phyloP scores from a whole-genome alignment of 441 rosid genomes.

The Populus hybrid region DNA sequence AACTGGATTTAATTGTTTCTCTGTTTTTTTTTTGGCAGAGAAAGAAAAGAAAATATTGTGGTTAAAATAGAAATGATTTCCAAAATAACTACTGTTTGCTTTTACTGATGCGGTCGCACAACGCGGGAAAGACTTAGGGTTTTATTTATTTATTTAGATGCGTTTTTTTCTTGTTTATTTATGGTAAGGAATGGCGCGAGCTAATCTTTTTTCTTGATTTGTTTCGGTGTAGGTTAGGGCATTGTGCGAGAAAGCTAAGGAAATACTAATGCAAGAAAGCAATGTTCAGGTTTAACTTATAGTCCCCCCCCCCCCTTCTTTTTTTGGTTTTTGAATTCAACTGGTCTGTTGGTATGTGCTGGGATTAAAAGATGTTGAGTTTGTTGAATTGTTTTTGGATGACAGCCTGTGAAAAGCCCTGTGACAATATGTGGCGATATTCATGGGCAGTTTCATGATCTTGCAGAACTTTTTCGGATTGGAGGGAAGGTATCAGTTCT shows the following conservation, averaged over 20 bases:
- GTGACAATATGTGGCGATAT: no score
- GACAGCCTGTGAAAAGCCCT: conserved; percentile 36
- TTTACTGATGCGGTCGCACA: neutral
- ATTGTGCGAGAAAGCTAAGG: conserved; percentile 72
- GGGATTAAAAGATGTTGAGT: neutral
- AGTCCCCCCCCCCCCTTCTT: neutral
- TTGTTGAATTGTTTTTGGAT: conserved; percentile 17
- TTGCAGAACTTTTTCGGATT: no score
- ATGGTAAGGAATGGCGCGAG: neutral
- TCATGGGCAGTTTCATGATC: no score
- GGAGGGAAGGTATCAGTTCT: conserved; percentile 47
- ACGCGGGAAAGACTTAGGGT: neutral
- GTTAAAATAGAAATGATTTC: no score
- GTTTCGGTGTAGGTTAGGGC: conserved; percentile 44
- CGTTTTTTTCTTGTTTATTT: neutral
- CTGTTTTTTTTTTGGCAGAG: no score
- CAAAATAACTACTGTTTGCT: no score
- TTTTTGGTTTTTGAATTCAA: neutral
- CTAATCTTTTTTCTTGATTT: neutral
- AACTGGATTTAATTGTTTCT: no score
- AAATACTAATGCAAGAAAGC: conserved; percentile 66
- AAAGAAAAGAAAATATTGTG: no score
- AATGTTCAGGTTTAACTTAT: conserved; percentile 54
- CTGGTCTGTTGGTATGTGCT: neutral
- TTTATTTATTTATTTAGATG: neutral